Conservation (phyloP, 768 basidiomycete genomes). For the Tricholoma sp. region DNA sequence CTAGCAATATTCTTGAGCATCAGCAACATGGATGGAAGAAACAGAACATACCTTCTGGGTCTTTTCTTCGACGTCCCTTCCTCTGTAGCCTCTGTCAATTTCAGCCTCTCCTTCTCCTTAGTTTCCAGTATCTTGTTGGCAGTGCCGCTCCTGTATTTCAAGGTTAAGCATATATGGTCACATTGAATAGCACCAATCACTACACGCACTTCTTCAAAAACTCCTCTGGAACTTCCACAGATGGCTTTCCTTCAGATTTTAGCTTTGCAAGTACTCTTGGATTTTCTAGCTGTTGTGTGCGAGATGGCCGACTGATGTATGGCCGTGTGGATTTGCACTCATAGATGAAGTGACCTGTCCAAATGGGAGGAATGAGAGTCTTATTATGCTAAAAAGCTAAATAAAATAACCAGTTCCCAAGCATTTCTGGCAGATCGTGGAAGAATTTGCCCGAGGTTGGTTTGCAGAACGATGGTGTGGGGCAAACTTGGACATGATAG, state of each 20-base stretch:
- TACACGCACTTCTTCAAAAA: constrained; percentile 71
- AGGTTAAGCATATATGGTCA: background rate
- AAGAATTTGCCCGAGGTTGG: constrained; percentile 56
- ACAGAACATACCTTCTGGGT: constrained; percentile 26
- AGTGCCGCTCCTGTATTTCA: constrained; percentile 54
- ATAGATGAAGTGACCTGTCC: constrained; percentile 81
- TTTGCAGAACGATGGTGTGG: constrained; percentile 62
- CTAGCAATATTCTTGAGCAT: background rate
- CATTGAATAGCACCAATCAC: background rate
- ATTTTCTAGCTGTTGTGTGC: constrained; percentile 82
- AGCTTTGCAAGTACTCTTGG: constrained; percentile 63
- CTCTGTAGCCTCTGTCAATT: constrained; percentile 32
- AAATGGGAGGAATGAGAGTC: background rate
- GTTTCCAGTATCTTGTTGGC: constrained; percentile 81
- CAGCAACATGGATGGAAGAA: background rate
- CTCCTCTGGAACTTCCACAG: constrained; percentile 85
- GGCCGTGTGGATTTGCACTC: constrained; percentile 81
- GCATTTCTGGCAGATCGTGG: constrained; percentile 82
- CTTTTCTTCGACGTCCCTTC: constrained; percentile 37
- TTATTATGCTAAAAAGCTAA: background rate
- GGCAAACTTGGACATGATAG: constrained; percentile 74
- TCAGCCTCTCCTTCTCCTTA: constrained; percentile 72
- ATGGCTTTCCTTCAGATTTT: constrained; percentile 66
- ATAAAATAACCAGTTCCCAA: constrained; percentile 53
- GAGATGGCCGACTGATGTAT: constrained; percentile 85